Percentiles rank a stretch among this genome's conserved stretches.
Evolutionary conservation across 2,329 filamentous ascomycete genomes (phyloP).

Genomic region (Ceratocystis cubensis): DNA sequence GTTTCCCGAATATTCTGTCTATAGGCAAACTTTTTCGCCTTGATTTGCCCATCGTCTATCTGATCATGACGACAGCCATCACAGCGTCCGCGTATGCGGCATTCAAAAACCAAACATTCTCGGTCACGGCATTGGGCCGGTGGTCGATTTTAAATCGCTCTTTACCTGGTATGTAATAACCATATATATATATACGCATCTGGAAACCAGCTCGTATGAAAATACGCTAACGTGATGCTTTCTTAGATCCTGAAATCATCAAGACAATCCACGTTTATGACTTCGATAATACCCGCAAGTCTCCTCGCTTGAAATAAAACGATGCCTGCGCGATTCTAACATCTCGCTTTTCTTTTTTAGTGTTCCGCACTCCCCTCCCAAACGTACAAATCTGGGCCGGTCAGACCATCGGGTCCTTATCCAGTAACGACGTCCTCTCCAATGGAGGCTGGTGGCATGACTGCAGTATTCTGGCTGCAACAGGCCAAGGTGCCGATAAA

Average conservation of each 20-base stretch:
- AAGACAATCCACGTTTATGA: slow-evolving; percentile 85
- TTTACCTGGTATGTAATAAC: slow-evolving; percentile 12
- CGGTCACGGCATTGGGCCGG: slow-evolving; percentile 16
- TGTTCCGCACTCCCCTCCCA: slow-evolving; percentile 83
- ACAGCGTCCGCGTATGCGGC: slow-evolving; percentile 17
- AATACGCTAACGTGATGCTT: no score
- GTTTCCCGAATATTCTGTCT: no score
- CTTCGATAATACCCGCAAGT: slow-evolving; percentile 86
- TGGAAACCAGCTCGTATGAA: no score
- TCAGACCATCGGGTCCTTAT: slow-evolving; percentile 62
- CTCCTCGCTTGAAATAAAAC: background rate
- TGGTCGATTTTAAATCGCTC: slow-evolving; percentile 18
- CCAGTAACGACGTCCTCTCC: slow-evolving; percentile 60
- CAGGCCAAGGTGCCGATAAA: slow-evolving; percentile 65
- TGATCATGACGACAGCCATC: slow-evolving; percentile 11
- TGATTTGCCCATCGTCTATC: background rate
- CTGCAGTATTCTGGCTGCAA: slow-evolving; percentile 68
- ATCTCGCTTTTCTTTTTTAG: slow-evolving; percentile 31
- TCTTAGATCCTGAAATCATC: slow-evolving; percentile 50
- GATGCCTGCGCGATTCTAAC: slow-evolving; percentile 11
- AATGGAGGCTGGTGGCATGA: slow-evolving; percentile 98
- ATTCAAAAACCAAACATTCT: slow-evolving; percentile 18
- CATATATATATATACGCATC: no score
- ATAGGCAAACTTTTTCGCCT: background rate
- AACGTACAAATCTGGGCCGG: slow-evolving; percentile 80